Conservation (phyloP, 2,329 filamentous ascomycete species). For the Aureobasidium musti region DNA sequence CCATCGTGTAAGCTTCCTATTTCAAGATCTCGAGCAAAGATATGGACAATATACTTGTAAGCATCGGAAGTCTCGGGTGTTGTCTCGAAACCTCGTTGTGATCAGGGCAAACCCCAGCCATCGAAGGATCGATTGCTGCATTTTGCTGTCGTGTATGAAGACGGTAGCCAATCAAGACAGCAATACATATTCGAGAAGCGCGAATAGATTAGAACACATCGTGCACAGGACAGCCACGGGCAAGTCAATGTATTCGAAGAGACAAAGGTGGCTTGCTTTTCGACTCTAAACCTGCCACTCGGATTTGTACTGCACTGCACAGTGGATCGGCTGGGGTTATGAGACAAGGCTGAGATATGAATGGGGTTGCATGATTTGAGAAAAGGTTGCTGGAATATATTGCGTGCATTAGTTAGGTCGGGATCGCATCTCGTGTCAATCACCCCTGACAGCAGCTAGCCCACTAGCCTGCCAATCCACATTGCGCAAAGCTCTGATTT, state of each 20-base stretch:
- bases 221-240: not conserved
- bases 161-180: not conserved
- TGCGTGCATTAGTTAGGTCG: slow-evolving; percentile 19
- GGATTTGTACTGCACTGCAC: slow-evolving; percentile 3
- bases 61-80: not conserved
- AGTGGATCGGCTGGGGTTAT: slow-evolving; percentile 16
- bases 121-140: slow-evolving; percentile 3
- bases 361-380: slow-evolving; percentile 20
- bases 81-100: not conserved
- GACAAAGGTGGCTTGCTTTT: slow-evolving; percentile 6
- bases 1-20: not conserved
- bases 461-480: slow-evolving; percentile 14
- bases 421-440: slow-evolving; percentile 2
- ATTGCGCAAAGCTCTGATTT: slow-evolving; percentile 24
- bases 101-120: not conserved
- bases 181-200: not conserved
- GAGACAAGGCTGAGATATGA: slow-evolving; percentile 21
- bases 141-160: not conserved
- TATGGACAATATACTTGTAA: not conserved
- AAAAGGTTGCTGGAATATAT: slow-evolving; percentile 21
- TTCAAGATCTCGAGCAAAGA: not conserved
- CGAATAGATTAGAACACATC: slow-evolving; percentile 9
- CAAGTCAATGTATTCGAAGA: not conserved
- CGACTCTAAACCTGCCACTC: slow-evolving; percentile 19
- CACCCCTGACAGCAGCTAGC: slow-evolving; percentile 17